These are phyloP conservation scores for Prunus davidiana DNA, from an alignment of 306 rosid species.

Conservation along the genomic window DNA sequence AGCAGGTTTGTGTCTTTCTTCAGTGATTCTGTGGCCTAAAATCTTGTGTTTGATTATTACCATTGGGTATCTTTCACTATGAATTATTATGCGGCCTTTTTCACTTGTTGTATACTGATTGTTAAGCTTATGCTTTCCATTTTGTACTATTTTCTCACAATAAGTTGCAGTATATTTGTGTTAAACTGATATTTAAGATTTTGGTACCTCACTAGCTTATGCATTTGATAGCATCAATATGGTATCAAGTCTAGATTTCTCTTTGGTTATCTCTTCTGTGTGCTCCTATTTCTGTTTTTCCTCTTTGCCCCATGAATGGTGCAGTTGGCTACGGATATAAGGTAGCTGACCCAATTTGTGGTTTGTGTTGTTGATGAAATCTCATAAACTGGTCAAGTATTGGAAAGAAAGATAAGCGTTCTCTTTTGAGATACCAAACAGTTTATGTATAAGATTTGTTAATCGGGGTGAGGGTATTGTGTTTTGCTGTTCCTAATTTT, in stretches of 20 bases:
- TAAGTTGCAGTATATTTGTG: not conserved
- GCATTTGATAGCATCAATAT: not conserved
- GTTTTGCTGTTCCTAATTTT: not conserved
- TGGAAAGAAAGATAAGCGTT: no score
- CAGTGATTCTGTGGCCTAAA: not conserved
- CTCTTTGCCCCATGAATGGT: not conserved
- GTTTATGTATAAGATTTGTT: not conserved
- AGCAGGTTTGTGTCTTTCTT: constrained; percentile 28
- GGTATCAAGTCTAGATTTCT: not conserved
- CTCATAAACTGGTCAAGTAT: not conserved
- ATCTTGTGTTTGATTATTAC: not conserved
- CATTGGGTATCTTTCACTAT: not conserved
- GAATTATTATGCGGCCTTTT: not conserved
- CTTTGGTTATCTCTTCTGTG: not conserved
- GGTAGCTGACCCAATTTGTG: not conserved
- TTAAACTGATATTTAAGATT: not conserved
- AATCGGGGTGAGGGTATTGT: not conserved
- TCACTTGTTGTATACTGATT: not conserved
- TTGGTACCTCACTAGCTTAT: not conserved
- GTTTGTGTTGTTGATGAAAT: not conserved
- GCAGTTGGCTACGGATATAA: not conserved
- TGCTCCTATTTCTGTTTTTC: not conserved
- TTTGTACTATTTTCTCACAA: not conserved
- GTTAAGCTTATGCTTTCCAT: not conserved
- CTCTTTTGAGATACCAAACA: not conserved